Conservation (phyloP, 2,329 filamentous ascomycete species). For the Arthrobotrys musiformis region DNA sequence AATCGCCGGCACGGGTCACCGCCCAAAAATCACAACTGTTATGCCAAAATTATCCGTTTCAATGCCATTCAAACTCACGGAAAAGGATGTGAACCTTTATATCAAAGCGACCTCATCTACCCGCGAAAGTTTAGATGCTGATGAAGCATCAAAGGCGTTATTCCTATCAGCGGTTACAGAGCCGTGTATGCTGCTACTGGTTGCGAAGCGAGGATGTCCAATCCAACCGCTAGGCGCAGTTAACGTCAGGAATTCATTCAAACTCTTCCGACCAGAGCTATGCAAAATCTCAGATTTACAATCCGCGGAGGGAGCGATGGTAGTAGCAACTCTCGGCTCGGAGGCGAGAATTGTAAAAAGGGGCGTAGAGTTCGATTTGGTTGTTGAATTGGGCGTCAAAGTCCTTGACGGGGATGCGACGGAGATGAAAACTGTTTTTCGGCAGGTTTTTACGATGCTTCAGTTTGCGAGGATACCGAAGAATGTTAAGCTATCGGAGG, state of each 20-base stretch:
- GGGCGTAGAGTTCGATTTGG: constrained; percentile 36
- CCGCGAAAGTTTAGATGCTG: constrained; percentile 4
- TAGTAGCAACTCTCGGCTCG: constrained; percentile 31
- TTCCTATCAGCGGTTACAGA: constrained; percentile 36
- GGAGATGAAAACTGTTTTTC: constrained; percentile 25
- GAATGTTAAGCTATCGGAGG: constrained; percentile 4
- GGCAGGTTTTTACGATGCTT: constrained; percentile 25
- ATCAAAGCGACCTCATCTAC: not conserved
- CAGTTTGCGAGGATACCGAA: constrained; percentile 37
- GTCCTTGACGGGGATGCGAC: not conserved
- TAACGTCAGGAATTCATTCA: constrained; percentile 38
- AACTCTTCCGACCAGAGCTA: constrained; percentile 36
- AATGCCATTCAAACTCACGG: constrained; percentile 42
- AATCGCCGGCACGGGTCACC: constrained; percentile 22
- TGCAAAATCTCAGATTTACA: constrained; percentile 16
- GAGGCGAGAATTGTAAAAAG: constrained; percentile 41
- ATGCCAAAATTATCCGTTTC: constrained; percentile 47
- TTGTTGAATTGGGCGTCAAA: constrained; percentile 12
- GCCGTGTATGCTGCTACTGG: constrained; percentile 39
- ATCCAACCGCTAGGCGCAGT: constrained; percentile 45
- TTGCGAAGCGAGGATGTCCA: constrained; percentile 37
- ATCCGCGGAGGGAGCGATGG: constrained; percentile 15
- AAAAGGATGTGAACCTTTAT: constrained; percentile 29
- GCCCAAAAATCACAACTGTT: constrained; percentile 15
- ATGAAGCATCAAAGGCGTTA: constrained; percentile 18